phyloP scores from a whole-genome alignment of 331 rosid species.

The Telfairia occidentalis region DNA sequence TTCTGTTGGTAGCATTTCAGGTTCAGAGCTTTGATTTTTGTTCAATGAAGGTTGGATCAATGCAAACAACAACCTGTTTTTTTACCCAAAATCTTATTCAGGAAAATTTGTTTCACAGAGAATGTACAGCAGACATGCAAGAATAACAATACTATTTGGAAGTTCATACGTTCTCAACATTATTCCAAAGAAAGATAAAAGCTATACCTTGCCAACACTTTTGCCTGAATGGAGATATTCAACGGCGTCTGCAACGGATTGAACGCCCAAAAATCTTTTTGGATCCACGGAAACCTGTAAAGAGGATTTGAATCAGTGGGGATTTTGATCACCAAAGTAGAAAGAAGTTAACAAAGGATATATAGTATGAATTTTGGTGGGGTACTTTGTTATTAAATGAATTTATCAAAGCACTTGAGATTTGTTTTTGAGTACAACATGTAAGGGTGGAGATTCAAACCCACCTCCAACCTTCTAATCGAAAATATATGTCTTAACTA shows the following conservation, averaged over 20 bases:
- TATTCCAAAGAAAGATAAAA: not conserved
- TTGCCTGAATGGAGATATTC: slow-evolving; percentile 93
- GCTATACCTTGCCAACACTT: slow-evolving; percentile 87
- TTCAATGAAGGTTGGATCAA: slow-evolving; percentile 53
- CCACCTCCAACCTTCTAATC: too few relatives aligned
- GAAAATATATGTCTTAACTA: too few relatives aligned
- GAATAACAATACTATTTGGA: not conserved
- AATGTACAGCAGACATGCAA: not conserved
- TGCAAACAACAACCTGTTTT: slow-evolving; percentile 74
- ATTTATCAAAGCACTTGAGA: not conserved
- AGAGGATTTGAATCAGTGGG: slow-evolving; percentile 11
- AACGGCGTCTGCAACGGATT: slow-evolving; percentile 73
- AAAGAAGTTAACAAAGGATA: not conserved
- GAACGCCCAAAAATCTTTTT: slow-evolving; percentile 55
- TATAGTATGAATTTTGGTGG: not conserved
- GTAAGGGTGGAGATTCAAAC: too few relatives aligned
- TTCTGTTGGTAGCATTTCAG: not conserved
- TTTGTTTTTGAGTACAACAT: too few relatives aligned
- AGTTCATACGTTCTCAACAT: not conserved
- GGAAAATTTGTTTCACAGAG: not conserved
- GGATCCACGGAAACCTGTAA: slow-evolving; percentile 67
- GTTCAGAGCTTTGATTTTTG: slow-evolving; percentile 60
- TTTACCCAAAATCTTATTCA: not conserved
- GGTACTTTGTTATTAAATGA: not conserved
- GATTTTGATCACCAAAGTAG: not conserved